A percentile compares a stretch with the other conserved stretches of the same genome.
phyloP scores from a whole-genome alignment of 805 yeast species.

The Blastobotrys mokoenaii region DNA sequence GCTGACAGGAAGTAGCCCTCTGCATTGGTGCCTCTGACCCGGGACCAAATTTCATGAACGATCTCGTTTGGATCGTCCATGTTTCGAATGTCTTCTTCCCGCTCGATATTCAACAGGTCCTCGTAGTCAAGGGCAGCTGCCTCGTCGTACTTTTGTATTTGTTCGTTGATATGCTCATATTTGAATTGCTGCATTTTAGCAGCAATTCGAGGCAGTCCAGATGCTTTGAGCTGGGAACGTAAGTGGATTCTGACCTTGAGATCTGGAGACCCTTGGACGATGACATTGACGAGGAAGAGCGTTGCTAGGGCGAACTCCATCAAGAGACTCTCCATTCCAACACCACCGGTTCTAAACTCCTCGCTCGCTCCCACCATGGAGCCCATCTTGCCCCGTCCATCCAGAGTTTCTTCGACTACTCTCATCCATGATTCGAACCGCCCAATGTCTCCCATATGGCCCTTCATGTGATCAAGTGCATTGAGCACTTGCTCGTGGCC shows the following conservation, averaged over 20 bases:
- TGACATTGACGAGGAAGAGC: conserved; percentile 58
- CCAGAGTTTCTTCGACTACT: conserved; percentile 57
- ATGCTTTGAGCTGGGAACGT: conserved; percentile 50
- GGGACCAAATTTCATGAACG: conserved; percentile 48
- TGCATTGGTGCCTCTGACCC: conserved; percentile 49
- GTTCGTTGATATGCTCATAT: conserved; percentile 53
- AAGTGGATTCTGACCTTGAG: conserved; percentile 41
- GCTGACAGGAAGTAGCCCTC: conserved; percentile 53
- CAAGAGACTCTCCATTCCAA: conserved; percentile 49
- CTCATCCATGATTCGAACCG: conserved; percentile 66
- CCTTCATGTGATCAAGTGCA: conserved; percentile 41
- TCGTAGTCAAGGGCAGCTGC: conserved; percentile 48
- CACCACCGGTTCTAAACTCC: conserved; percentile 51
- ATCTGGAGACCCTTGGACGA: conserved; percentile 32
- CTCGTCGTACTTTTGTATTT: conserved; percentile 54
- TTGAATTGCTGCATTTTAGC: conserved; percentile 44
- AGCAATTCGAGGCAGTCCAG: conserved; percentile 48
- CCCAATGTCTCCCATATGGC: conserved; percentile 25
- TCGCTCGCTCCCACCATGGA: conserved; percentile 89
- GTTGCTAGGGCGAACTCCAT: conserved; percentile 67
- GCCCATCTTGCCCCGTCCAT: conserved; percentile 84
- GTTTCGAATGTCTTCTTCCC: conserved; percentile 41
- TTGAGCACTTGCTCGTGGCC: conserved; percentile 52
- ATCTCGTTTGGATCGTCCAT: conserved; percentile 68
- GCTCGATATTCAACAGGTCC: conserved; percentile 33